Percentiles rank a stretch among this genome's conserved stretches.
Conservation (phyloP, 75 land plant genomes). For the Azolla pinnata region DNA sequence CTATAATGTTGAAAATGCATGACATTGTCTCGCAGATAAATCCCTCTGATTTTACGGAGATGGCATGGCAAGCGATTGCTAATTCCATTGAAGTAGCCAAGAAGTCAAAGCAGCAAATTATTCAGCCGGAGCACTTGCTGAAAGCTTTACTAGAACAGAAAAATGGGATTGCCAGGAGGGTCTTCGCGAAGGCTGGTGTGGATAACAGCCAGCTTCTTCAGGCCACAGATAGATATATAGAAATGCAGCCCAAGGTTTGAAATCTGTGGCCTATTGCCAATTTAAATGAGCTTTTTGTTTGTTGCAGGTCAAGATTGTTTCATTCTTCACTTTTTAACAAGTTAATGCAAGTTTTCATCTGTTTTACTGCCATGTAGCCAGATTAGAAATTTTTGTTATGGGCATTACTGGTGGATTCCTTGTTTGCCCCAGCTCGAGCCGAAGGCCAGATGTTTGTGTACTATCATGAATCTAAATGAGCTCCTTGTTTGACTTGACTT, state of each 20-base stretch:
- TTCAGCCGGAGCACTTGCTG: slow-evolving; percentile 76
- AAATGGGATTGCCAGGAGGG: slow-evolving; percentile 67
- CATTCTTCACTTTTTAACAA: no score
- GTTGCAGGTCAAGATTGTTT: no score
- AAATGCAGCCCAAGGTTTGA: slow-evolving; percentile 2
- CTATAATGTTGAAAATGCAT: neutral
- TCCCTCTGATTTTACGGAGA: slow-evolving; percentile 54
- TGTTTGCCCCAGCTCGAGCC: no score
- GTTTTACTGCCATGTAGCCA: no score
- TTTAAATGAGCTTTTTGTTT: no score
- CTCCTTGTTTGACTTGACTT: no score
- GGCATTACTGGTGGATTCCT: no score
- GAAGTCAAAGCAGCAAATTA: slow-evolving; percentile 51
- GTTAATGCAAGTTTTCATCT: no score
- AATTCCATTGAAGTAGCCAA: slow-evolving; percentile 62
- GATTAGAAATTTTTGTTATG: no score
- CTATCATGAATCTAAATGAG: no score
- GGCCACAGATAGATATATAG: slow-evolving; percentile 51
- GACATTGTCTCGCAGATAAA: slow-evolving; percentile 14
- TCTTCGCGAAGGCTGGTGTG: slow-evolving; percentile 57
- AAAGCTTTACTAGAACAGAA: slow-evolving; percentile 74
- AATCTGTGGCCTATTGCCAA: no score
- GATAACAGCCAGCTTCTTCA: slow-evolving; percentile 62
- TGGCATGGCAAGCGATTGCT: slow-evolving; percentile 68
- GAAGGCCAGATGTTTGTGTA: no score